A percentile compares a stretch with the other conserved stretches of the same genome.
Evolutionary conservation across 2,329 filamentous ascomycete species (phyloP).

Genomic region (Elsinoe ampelina): DNA sequence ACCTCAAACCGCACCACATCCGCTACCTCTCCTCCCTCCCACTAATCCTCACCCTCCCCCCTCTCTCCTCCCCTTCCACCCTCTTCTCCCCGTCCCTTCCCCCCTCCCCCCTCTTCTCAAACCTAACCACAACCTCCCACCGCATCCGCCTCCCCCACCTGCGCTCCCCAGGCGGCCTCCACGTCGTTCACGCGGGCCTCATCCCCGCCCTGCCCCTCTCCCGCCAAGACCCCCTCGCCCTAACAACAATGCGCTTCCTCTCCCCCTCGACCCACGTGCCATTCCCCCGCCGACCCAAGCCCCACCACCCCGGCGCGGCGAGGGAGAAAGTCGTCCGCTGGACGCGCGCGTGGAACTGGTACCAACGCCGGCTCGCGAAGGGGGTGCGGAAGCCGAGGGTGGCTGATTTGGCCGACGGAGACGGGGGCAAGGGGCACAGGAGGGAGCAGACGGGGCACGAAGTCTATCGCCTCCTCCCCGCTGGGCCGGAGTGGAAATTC

Average conservation of each 20-base stretch:
- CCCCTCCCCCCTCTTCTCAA: not conserved
- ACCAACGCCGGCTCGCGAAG: constrained; percentile 11
- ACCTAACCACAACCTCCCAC: constrained; percentile 4
- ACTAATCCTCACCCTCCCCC: constrained; percentile 28
- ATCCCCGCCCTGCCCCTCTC: constrained; percentile 64
- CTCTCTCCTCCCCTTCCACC: constrained; percentile 16
- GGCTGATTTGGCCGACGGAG: not conserved
- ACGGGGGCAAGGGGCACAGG: not conserved
- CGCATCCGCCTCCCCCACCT: constrained; percentile 5
- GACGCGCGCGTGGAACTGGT: constrained; percentile 43
- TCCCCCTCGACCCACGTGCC: constrained; percentile 53
- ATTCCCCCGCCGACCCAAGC: constrained; percentile 42
- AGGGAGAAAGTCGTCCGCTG: constrained; percentile 43
- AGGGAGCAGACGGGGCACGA: not conserved
- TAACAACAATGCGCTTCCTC: constrained; percentile 88
- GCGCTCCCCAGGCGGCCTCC: constrained; percentile 33
- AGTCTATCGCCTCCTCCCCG: not conserved
- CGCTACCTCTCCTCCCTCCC: constrained; percentile 27
- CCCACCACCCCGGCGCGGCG: not conserved
- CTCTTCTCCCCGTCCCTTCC: not conserved
- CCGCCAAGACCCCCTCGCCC: constrained; percentile 64
- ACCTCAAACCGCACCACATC: constrained; percentile 25
- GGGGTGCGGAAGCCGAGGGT: not conserved
- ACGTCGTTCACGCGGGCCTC: constrained; percentile 78
- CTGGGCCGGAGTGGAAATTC: not conserved